Evolutionary conservation across 2,329 filamentous ascomycete species (phyloP).

Genomic region (Phaeosphaeriaceae sp.): DNA sequence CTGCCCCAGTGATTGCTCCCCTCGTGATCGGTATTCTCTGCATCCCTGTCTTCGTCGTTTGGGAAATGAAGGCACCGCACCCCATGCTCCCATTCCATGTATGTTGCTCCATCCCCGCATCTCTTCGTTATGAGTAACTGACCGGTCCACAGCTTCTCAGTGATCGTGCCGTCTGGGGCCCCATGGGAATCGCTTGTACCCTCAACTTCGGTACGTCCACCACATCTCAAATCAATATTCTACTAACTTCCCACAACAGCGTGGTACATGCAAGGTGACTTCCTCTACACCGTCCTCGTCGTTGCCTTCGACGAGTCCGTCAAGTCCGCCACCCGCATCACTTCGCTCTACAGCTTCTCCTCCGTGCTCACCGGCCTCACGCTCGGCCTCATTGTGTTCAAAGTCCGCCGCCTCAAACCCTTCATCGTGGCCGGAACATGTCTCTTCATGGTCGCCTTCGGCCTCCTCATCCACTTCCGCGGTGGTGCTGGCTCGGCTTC

Average conservation of each 20-base stretch:
- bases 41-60: constrained; percentile 59
- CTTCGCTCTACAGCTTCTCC: constrained; percentile 64
- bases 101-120: constrained; percentile 14
- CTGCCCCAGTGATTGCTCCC: constrained; percentile 59
- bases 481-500: constrained; percentile 55
- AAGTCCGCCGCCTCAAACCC: constrained; percentile 65
- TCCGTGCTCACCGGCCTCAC: constrained; percentile 66
- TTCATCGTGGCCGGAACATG: constrained; percentile 68
- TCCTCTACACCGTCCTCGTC: constrained; percentile 67
- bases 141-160: constrained; percentile 59
- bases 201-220: constrained; percentile 23
- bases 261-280: constrained; percentile 70
- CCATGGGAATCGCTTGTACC: constrained; percentile 62
- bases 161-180: constrained; percentile 70
- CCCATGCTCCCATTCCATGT: constrained; percentile 66
- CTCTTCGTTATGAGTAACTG: neutral
- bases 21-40: constrained; percentile 59
- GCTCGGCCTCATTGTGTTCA: constrained; percentile 63
- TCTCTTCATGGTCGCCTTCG: constrained; percentile 70
- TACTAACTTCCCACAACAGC: constrained; percentile 13
- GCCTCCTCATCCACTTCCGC: constrained; percentile 69
- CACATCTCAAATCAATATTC: neutral
- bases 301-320: constrained; percentile 68
- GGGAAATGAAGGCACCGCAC: constrained; percentile 61
- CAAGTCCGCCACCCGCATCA: constrained; percentile 64